Base-by-base conservation (phyloP, 805 yeast genomes). In the Candida anglica region DNA sequence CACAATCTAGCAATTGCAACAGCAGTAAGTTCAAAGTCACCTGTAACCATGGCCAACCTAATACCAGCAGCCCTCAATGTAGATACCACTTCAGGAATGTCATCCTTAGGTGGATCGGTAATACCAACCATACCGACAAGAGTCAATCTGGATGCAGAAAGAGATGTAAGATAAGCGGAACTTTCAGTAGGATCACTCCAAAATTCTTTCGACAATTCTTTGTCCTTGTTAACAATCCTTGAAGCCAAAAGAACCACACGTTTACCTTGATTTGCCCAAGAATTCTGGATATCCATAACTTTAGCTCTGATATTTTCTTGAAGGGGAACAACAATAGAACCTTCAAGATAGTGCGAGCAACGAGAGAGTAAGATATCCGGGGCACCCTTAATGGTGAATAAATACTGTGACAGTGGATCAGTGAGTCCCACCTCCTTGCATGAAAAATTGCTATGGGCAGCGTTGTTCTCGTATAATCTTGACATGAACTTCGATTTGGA, bases 11-110 rank as follows among this genome's bases (percentile, higher is more conserved):
- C 76, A 41, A 74, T 73, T 3, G 75, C 63, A 22, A 67, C 56
- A 1, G 74, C 79, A 19, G 79, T 74, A 10, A 68, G 50, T 43
- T 69, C 73, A 40, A 65, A 72, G 48, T 75, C 81, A 38, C 80
- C 79, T n/a, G 73, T 69, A 15, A 67, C 63, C 72, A 69, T 67
- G 5, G 58, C 56, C 11, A 61, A 49, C 30, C 56, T 64, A 34
- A 69, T 58, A 10, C 73, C 71, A 6, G 73, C 73, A 15, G 38
- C 47, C 35, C 59, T 56, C 22, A 67, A 51, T 5, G 46, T 51
- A 5, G 36, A 27, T 19, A 68, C 46, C 13, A 65, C 67, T 11
- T 48, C 49, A 21, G 43, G 53, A 22, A 66, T 55, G 17, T 52
- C 59, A 31, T 56, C 56, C 38, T 67, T 56, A 33, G 69, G 69